Evolutionary conservation across 805 yeast genomes (phyloP), one percentile per base, ranked within the genome.

Genomic region (Saturnispora zaruensis): DNA sequence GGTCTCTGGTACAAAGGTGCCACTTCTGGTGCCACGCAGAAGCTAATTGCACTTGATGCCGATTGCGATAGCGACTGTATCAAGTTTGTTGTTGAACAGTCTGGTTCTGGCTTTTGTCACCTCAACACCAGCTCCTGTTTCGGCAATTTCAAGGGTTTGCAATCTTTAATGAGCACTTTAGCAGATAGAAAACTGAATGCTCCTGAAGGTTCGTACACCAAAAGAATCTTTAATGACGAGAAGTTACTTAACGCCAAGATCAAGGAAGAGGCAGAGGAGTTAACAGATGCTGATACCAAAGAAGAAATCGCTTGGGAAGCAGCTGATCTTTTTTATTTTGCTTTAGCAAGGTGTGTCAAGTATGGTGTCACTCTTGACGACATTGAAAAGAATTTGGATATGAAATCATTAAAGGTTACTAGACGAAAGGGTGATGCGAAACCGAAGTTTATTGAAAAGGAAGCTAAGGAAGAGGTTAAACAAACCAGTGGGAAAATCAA

Each of bases 351-450:
- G 70, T 75, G 79, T 57, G 71, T 72, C 46, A 77, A 86, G 66
- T 73, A 80, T 59, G 96, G 91, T 30, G 96, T 93, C 30, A 69
- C 84, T 24, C 70, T 89, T 59, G 71, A 76, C 7, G 97, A 90
- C 59, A 81, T 93, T 42, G 96, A 90, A 69, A 76, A 74, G 57
- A 88, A 91, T 67, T 74, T 93, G 62, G 90, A 87, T 62, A 66
- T 82, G 63, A 93, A 93, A 73, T 77, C 87, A 44, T 69, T 82
- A 61, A 91, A 91, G 68, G 88, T 93, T 52, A 81, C 96, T 2
- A 80, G 99, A 69, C 79, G 99, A 65, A 84, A 82, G 68, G 99
- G 99, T 48, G 96, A 93, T 69, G 98, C 99, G 42, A 91, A 91
- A 68, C 81, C 87, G 23, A 81, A 82, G 63, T 93, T 84, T 67